Evolutionary conservation across 2,329 filamentous ascomycete species (phyloP).

Genomic region (Cladophialophora yegresii): DNA sequence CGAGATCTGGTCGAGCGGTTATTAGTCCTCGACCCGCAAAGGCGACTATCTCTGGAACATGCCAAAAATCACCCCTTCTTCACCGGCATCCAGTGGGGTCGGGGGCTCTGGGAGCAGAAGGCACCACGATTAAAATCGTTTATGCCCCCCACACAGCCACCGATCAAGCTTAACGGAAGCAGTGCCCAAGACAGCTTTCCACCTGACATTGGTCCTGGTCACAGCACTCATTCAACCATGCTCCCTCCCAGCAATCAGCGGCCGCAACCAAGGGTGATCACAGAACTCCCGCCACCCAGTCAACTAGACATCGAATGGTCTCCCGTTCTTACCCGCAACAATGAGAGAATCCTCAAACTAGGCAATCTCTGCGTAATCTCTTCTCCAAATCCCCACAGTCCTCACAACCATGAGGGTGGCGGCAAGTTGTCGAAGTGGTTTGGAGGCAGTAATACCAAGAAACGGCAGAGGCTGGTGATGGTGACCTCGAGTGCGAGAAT

Average conservation of each 20-base stretch:
- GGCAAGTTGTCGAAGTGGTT: constrained; percentile 90
- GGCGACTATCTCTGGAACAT: constrained; percentile 86
- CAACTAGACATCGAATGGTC: constrained; percentile 99
- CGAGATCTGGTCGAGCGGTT: constrained; percentile 87
- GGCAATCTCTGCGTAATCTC: constrained; percentile 86
- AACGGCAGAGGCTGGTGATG: constrained; percentile 89
- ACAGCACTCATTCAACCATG: constrained; percentile 42
- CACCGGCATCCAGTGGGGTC: constrained; percentile 80
- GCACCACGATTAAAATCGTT: constrained; percentile 85
- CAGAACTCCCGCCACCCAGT: constrained; percentile 91
- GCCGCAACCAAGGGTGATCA: constrained; percentile 78
- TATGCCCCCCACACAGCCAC: constrained; percentile 72
- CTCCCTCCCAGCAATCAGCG: constrained; percentile 48
- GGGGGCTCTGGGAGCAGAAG: constrained; percentile 82
- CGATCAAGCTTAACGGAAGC: constrained; percentile 71
- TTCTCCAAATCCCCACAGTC: constrained; percentile 72
- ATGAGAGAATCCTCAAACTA: constrained; percentile 91
- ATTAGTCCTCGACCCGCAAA: constrained; percentile 81
- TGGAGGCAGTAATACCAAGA: constrained; percentile 85
- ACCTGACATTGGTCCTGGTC: constrained; percentile 46
- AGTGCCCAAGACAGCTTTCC: constrained; percentile 46
- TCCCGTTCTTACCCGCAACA: constrained; percentile 83
- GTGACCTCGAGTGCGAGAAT: constrained; percentile 89
- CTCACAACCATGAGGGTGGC: constrained; percentile 66
- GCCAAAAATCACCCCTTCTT: constrained; percentile 98